phyloP scores from a whole-genome alignment of 2,329 filamentous ascomycete genomes.

The Colletotrichum noveboracense region DNA sequence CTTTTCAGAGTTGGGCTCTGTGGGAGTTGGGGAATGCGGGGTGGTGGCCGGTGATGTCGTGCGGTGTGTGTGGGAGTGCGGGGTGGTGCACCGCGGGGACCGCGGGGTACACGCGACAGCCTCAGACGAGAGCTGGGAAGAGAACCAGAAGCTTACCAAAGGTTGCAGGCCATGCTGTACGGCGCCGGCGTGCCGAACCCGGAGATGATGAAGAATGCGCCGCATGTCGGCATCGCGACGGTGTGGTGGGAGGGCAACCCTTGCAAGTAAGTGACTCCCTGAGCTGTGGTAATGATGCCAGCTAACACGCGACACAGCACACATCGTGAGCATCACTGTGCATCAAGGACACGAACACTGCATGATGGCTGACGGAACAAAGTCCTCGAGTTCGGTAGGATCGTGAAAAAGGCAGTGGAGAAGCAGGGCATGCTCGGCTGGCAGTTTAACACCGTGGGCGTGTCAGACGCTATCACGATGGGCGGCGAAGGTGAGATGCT shows the following conservation, averaged over 20 bases:
- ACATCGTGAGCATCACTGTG: constrained; percentile 38
- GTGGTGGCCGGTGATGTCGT: neutral
- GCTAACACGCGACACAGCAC: constrained; percentile 33
- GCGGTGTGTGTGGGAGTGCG: neutral
- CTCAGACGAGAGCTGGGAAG: neutral
- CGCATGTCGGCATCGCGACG: constrained; percentile 88
- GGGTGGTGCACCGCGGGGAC: constrained; percentile 1
- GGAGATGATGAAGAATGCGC: constrained; percentile 86
- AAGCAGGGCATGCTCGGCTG: constrained; percentile 89
- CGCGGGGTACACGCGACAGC: constrained; percentile 5
- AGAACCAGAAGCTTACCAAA: neutral
- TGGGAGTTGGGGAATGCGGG: constrained; percentile 15
- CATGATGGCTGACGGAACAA: constrained; percentile 24
- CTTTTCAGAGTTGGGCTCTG: neutral
- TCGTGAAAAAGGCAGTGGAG: constrained; percentile 81
- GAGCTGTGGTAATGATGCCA: neutral
- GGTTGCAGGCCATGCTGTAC: constrained; percentile 84
- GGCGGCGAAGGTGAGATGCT: constrained; percentile 74
- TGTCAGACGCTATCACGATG: constrained; percentile 95
- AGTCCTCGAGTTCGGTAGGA: constrained; percentile 87
- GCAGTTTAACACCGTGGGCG: constrained; percentile 91
- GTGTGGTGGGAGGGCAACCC: constrained; percentile 99
- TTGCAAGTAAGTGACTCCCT: constrained; percentile 74
- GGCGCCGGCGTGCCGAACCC: constrained; percentile 85
- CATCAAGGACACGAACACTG: neutral